phyloP scores from a whole-genome alignment of 306 rosid genomes.

The Acacia confusa region DNA sequence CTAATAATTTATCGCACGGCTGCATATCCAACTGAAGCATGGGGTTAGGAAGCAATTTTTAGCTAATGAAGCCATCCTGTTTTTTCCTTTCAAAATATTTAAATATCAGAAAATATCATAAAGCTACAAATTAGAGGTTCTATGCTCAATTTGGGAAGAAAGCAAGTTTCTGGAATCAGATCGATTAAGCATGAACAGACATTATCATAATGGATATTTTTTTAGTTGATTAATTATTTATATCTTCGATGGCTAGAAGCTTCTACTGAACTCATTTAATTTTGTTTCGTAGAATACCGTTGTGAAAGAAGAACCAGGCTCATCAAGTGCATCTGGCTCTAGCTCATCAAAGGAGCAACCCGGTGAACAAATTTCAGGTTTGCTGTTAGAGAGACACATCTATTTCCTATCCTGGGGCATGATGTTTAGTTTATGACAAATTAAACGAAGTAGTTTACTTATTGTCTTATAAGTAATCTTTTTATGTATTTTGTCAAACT shows the following conservation, averaged over 20 bases:
- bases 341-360: conserved; percentile 66
- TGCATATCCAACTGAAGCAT: neutral
- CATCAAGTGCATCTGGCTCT: conserved; percentile 61
- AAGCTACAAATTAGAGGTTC: neutral
- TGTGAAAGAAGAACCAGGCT: conserved; percentile 52
- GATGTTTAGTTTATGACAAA: conserved; percentile 17
- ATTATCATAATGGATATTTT: conserved; percentile 1
- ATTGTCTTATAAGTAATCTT: neutral
- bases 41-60: neutral
- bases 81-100: neutral
- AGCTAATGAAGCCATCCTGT: neutral
- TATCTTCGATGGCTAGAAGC: conserved; percentile 7
- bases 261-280: conserved; percentile 22
- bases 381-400: conserved; percentile 19
- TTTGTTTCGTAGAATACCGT: conserved; percentile 45
- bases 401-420: neutral
- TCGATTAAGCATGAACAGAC: conserved; percentile 17
- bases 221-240: conserved; percentile 12
- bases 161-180: neutral
- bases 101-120: neutral
- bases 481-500: neutral
- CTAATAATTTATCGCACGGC: neutral
- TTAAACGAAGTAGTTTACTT: neutral
- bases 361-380: conserved; percentile 58
- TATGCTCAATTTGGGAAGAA: neutral